These are phyloP conservation scores for Xylaria sp. DNA, from an alignment of 2,329 filamentous ascomycete species.

Conservation along the genomic window DNA sequence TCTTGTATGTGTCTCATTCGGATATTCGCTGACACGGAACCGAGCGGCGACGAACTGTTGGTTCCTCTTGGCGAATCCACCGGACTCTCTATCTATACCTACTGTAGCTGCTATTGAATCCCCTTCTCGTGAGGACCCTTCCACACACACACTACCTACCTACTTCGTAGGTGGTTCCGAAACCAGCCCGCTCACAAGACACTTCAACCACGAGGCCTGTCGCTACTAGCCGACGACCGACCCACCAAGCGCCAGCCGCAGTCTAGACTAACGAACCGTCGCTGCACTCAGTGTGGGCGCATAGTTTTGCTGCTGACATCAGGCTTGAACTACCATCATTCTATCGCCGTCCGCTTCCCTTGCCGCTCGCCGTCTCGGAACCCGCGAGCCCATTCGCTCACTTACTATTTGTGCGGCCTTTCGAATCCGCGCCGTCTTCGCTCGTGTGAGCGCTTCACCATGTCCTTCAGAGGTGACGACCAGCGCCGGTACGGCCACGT, in stretches of 20 bases:
- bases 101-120: neutral
- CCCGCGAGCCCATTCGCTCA: constrained; percentile 1
- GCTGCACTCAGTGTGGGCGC: constrained; percentile 22
- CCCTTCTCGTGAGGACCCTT: neutral
- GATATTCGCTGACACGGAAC: neutral
- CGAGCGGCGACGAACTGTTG: constrained; percentile 6
- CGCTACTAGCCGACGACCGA: neutral
- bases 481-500: constrained; percentile 70
- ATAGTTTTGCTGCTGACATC: constrained; percentile 27
- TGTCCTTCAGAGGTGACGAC: constrained; percentile 69
- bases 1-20: neutral
- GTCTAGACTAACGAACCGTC: neutral
- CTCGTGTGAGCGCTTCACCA: constrained; percentile 39
- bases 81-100: neutral
- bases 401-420: neutral
- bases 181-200: neutral
- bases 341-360: constrained; percentile 14
- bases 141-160: neutral
- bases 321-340: constrained; percentile 23
- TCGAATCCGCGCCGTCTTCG: neutral
- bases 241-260: neutral
- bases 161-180: neutral
- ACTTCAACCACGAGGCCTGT: neutral
- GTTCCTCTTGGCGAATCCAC: constrained; percentile 10
- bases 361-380: constrained; percentile 4